Evolutionary conservation across 2,329 filamentous ascomycete species (phyloP), one percentile per base, ranked within the genome.

Genomic region (Paramyrothecium roridum): DNA sequence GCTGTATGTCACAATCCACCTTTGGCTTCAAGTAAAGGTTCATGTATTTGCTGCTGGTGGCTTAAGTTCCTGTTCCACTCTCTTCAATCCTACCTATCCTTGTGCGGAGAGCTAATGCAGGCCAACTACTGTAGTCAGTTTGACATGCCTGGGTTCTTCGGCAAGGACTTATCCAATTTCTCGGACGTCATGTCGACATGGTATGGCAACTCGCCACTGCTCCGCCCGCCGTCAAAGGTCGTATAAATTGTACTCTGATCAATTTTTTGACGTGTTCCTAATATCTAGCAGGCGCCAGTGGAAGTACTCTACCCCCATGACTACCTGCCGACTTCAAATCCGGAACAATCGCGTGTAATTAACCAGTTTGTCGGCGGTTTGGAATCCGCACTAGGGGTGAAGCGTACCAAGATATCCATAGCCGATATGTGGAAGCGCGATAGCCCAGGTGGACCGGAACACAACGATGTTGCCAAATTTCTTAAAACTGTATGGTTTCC

Each of bases 81-180:
- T 30, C 26, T 30, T 10, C 10, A 4, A 30, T 30, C 6, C 10
- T 30, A 6, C 20, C 17, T 13, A 48, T 21, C 6, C 12, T 13
- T 4, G 17, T 8, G 17, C 6, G 6, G 17, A 45, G 40, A 45
- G 20, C 17, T n/a, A 45, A 45, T 45, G 46, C 46, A 12, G 8
- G 17, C 4, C 17, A 48, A 13, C 12, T 48, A 6, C 12, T 21
- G 8, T 21, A 54, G 46, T 13, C 19, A 54, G 47, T 54, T 54
- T 22, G 52, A 50, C n/a, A 54, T 54, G 45, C 47, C 52, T 21
- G 52, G 37, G 2, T 54, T 54, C 52, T 54, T 54, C 50, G 52
- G 46, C 3, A 12, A 26, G 21, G 52, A 50, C 37, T 50, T 54
- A n/a, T 40, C 52, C 17, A 43, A 30, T 2, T 54, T 50, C 46